Percentiles rank a stretch among this genome's conserved stretches.
These are phyloP conservation scores for Rosa rugosa DNA, from an alignment of 306 rosid species.

Conservation along the genomic window DNA sequence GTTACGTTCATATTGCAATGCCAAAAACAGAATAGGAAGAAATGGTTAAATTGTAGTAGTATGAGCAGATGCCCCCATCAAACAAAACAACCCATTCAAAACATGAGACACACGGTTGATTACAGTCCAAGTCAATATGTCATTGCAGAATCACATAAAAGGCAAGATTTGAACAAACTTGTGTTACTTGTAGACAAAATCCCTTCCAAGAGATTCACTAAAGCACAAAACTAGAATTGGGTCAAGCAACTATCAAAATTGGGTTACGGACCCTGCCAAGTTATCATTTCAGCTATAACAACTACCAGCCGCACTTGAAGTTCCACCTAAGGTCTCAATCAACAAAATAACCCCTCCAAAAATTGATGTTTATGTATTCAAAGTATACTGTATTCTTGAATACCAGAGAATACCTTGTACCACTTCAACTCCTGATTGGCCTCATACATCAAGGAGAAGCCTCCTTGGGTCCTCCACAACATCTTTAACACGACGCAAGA, in stretches of 20 bases:
- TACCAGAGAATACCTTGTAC: conserved; percentile 11
- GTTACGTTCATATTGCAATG: not conserved
- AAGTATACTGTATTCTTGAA: not conserved
- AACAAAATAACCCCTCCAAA: conserved; percentile 25
- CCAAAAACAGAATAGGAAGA: not conserved
- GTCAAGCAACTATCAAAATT: not conserved
- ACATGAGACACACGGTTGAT: not conserved
- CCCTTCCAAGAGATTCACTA: not conserved
- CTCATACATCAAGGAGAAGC: conserved; percentile 73
- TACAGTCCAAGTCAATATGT: not conserved
- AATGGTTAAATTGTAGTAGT: too few species aligned
- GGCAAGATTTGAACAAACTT: not conserved
- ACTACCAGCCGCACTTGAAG: conserved; percentile 35
- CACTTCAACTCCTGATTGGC: conserved; percentile 10
- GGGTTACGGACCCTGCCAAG: conserved; percentile 2
- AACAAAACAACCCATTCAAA: not conserved
- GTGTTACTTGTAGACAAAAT: not conserved
- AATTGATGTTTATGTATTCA: conserved; percentile 33
- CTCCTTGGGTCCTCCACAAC: conserved; percentile 73
- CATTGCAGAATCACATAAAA: not conserved
- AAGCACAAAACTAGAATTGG: not conserved
- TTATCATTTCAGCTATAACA: conserved; percentile 22
- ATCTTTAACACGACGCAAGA: conserved; percentile 77
- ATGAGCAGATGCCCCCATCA: too few species aligned
- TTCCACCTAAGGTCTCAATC: conserved; percentile 23